Conservation (phyloP, 148 eudicot genomes). For the Tetragonia tetragonoides region DNA sequence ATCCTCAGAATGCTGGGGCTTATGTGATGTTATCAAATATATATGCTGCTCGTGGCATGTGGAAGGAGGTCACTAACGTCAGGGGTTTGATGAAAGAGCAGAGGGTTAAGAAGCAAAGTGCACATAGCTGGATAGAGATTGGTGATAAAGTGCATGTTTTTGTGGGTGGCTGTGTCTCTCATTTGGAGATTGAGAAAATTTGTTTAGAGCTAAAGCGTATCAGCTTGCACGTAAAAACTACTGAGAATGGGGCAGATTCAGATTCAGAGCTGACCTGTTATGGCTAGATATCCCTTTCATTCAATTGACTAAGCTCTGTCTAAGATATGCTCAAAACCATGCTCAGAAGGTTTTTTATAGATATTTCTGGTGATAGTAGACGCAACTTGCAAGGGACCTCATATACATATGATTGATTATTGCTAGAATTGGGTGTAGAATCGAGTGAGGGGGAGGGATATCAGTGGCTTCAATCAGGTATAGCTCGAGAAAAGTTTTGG, state of each 20-base stretch:
- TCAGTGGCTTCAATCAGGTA: not conserved
- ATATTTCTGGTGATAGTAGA: not conserved
- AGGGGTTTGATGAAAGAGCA: conserved; percentile 39
- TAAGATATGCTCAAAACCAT: not conserved
- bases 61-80: conserved; percentile 38
- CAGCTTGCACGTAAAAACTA: conserved; percentile 26
- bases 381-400: too few relatives aligned
- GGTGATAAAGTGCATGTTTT: conserved; percentile 33
- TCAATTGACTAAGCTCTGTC: not conserved
- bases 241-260: conserved; percentile 16
- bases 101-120: conserved; percentile 35
- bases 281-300: not conserved
- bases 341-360: not conserved
- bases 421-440: not conserved
- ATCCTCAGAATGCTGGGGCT: conserved; percentile 37
- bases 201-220: conserved; percentile 25
- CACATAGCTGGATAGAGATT: conserved; percentile 39
- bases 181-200: conserved; percentile 31
- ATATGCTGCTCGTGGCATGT: conserved; percentile 39
- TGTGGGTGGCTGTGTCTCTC: conserved; percentile 34
- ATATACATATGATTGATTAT: too few relatives aligned
- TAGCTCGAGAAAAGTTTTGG: not conserved
- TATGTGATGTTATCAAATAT: conserved; percentile 42
- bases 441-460: not conserved
- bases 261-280: conserved; percentile 8